Base-by-base conservation (phyloP, 2,329 filamentous ascomycete genomes). In the Metarhizium album region DNA sequence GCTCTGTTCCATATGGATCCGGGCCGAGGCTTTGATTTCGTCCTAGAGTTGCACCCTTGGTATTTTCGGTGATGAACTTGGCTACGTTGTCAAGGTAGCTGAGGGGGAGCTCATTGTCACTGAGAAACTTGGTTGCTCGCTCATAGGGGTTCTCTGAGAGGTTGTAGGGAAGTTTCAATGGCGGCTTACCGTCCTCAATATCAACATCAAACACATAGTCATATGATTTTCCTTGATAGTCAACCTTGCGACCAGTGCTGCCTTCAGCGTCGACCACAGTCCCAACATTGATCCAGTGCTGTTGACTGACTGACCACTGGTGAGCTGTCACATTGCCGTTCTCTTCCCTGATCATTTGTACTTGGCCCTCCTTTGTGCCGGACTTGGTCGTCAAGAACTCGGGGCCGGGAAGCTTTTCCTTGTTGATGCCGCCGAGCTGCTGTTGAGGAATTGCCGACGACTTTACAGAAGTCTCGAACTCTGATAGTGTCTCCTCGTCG, bases 161-260 rank as follows among this genome's bases (percentile, higher is more conserved):
- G 64, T 97, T 96, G 69, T 87, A 97, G 0, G 91, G 90, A n/a
- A 97, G 75, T 67, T 96, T 96, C 45, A 97, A 74, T 0, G 91
- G 82, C 13, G 91, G 90, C 62, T 94, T 91, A 48, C 90, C 91
- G 61, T 96, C 91, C 64, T 95, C 88, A 55, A 96, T 94, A 60
- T 95, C 90, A 24, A 96, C 90, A 62, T 96, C 90, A 58, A 97
- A 97, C 8, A 98, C 90, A 61, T 86, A 96, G 64, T 98, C 93
- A 65, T 95, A 98, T 54, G 91, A 87, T 63, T 95, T 81, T 31
- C 91, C 91, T 1, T 87, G 74, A 63, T 91, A 85, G 52, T 83
- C 76, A 7, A 82, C 80, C 69, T 90, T 90, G 52, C 82, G 82
- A 11, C 88, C 87, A 57, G 83, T 88, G 63, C 89, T 94, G 37